Percentiles rank a stretch among this genome's conserved stretches.
Evolutionary conservation across 371 early-diverging fungal species (phyloP).

Genomic region (Mortierella sp.): DNA sequence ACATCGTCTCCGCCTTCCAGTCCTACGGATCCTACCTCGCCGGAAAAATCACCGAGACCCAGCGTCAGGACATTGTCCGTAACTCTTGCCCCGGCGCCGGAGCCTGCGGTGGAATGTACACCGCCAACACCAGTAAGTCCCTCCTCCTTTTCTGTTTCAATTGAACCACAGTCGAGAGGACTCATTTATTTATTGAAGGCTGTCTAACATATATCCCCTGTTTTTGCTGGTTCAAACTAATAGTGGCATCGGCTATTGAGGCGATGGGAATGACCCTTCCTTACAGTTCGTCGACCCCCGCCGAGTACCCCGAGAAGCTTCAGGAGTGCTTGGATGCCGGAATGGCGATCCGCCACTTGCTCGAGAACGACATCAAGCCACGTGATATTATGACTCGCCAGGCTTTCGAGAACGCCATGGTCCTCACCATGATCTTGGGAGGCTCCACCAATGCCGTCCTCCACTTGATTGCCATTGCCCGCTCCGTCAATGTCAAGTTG

Average conservation of each 20-base stretch:
- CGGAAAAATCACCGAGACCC: conserved; percentile 89
- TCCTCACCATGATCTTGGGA: conserved; percentile 92
- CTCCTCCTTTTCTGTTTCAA: background rate
- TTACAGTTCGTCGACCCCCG: conserved; percentile 93
- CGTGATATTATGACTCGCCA: conserved; percentile 94
- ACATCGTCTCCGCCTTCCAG: conserved; percentile 97
- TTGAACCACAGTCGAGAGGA: background rate
- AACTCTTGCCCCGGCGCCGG: conserved; percentile 97
- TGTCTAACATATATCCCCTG: background rate
- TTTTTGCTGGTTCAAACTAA: background rate
- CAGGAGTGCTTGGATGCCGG: conserved; percentile 92
- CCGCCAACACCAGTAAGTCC: conserved; percentile 94
- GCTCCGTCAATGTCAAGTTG: conserved; percentile 82
- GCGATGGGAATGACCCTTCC: conserved; percentile 97
- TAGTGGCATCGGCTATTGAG: conserved; percentile 96
- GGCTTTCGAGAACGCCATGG: conserved; percentile 96
- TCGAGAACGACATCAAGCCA: conserved; percentile 93
- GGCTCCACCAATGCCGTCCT: conserved; percentile 98
- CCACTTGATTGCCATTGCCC: conserved; percentile 95
- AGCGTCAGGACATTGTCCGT: conserved; percentile 88
- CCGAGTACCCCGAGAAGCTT: conserved; percentile 86
- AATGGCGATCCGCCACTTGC: conserved; percentile 83
- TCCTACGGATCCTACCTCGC: conserved; percentile 93
- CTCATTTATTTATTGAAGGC: background rate
- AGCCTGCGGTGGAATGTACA: conserved; percentile 99